A percentile compares a stretch with the other conserved stretches of the same genome.
phyloP scores from a whole-genome alignment of 1,284 basidiomycete genomes.

The Agroathelia rolfsii region DNA sequence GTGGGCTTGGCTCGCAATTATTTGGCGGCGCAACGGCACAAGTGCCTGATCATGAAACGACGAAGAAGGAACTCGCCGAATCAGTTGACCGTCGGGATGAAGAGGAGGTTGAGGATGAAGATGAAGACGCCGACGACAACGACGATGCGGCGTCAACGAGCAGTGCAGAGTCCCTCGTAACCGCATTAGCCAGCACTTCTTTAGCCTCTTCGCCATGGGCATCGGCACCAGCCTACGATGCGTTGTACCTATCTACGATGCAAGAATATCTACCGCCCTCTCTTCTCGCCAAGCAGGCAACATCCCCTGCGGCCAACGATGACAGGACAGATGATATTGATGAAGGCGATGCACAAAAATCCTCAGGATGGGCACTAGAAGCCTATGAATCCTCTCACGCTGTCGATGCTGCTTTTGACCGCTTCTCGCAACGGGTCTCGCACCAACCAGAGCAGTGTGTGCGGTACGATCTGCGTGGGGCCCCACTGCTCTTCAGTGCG shows the following conservation, averaged over 20 bases:
- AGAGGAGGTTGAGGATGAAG: conserved; percentile 20
- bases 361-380: conserved; percentile 52
- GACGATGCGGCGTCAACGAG: conserved; percentile 20
- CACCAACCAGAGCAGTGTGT: conserved; percentile 70
- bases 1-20: conserved; percentile 51
- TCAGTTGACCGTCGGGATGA: conserved; percentile 13
- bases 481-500: conserved; percentile 64
- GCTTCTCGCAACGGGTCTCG: conserved; percentile 61
- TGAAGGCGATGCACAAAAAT: conserved; percentile 34
- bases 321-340: conserved; percentile 28
- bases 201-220: conserved; percentile 56
- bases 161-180: conserved; percentile 41
- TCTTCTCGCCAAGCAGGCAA: conserved; percentile 37
- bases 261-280: conserved; percentile 58
- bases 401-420: conserved; percentile 69
- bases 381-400: conserved; percentile 70
- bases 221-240: conserved; percentile 49
- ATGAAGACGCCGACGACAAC: conserved; percentile 24
- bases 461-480: conserved; percentile 72
- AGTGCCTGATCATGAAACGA: conserved; percentile 11
- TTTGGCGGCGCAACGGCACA: conserved; percentile 35
- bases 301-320: conserved; percentile 27
- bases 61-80: conserved; percentile 8
- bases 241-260: conserved; percentile 62
- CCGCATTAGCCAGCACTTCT: conserved; percentile 45